phyloP scores from a whole-genome alignment of 768 basidiomycete genomes.

The Leucocoprinus leucothites region DNA sequence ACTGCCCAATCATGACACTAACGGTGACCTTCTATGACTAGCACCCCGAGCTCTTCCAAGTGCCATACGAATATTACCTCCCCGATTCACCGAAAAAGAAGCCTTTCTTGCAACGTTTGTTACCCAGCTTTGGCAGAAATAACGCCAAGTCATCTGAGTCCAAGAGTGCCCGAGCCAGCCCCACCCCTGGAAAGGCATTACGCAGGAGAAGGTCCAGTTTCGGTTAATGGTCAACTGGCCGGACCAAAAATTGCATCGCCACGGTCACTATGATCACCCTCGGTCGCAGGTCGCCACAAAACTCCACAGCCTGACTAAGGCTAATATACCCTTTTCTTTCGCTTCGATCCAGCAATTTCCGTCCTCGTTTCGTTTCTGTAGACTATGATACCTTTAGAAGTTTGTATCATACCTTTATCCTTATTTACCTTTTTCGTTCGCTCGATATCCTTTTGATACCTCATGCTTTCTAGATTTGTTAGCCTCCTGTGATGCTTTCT shows the following conservation, averaged over 20 bases:
- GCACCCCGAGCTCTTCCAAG: slow-evolving; percentile 12
- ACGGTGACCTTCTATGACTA: slow-evolving; percentile 6
- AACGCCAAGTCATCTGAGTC: slow-evolving; percentile 4
- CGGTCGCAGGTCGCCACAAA: background rate
- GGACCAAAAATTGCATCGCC: no score
- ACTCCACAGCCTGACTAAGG: background rate
- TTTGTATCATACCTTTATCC: slow-evolving; percentile 7
- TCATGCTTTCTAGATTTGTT: no score
- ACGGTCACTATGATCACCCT: no score
- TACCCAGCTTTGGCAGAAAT: slow-evolving; percentile 15
- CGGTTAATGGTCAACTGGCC: background rate
- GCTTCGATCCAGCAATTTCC: no score
- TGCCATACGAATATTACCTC: slow-evolving; percentile 15
- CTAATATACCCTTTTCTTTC: background rate
- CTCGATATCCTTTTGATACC: no score
- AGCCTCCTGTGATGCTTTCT: no score
- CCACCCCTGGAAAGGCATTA: background rate
- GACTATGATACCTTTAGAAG: slow-evolving; percentile 6
- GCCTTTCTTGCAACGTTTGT: slow-evolving; percentile 17
- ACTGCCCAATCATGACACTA: background rate
- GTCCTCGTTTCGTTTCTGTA: background rate
- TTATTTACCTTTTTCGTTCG: no score
- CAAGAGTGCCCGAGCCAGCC: background rate
- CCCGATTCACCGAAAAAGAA: slow-evolving; percentile 15
- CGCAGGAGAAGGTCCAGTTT: slow-evolving; percentile 6